Evolutionary conservation across 2,329 filamentous ascomycete genomes (phyloP), one percentile per base, ranked within the genome.

Genomic region (Pseudocercospora cruenta): DNA sequence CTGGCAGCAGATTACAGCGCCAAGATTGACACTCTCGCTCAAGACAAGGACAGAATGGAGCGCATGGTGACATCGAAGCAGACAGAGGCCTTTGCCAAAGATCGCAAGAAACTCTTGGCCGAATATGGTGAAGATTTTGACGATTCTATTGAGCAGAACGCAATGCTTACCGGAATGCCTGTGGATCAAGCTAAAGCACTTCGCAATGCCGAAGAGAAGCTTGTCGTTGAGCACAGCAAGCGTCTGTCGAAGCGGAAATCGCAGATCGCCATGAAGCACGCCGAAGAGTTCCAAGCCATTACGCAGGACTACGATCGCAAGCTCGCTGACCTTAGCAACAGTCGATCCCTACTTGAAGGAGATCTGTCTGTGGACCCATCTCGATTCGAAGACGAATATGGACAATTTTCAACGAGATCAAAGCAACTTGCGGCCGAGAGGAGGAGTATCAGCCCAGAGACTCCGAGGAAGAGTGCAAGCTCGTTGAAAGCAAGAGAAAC

Each of bases 241-340:
- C 69, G 73, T 7, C 71, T 79, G 47, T 72, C 75, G 1, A 76
- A 76, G 54, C 68, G 72, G 14, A 78, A 75, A 66, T 78, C 77
- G 3, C 75, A 78, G 53, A 78, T 79, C 49, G 75, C 74, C 4
- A 61, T 77, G 45, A 73, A 72, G 70, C 77, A 79, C 60, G 76
- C 76, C 6, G 71, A 73, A 39, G 70, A 77, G 19, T 77, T 77
- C 66, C 74, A 75, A 28, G 64, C 61, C 3, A 67, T 79, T 8
- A 77, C 74, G 5, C 69, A 73, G 49, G 76, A 78, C 51, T 79
- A 78, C 60, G 76, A 79, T 60, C 70, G 69, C 12, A 71, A 73
- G 28, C 71, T 79, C 14, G 72, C 69, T 4, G 71, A 72, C 19
- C 67, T 79, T 22, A 63, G 78, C 9, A 71, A 68, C 21, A 74